Evolutionary conservation across 164 flowering plant species (phyloP).

Genomic region (Kalanchoe fedtschenkoi): DNA sequence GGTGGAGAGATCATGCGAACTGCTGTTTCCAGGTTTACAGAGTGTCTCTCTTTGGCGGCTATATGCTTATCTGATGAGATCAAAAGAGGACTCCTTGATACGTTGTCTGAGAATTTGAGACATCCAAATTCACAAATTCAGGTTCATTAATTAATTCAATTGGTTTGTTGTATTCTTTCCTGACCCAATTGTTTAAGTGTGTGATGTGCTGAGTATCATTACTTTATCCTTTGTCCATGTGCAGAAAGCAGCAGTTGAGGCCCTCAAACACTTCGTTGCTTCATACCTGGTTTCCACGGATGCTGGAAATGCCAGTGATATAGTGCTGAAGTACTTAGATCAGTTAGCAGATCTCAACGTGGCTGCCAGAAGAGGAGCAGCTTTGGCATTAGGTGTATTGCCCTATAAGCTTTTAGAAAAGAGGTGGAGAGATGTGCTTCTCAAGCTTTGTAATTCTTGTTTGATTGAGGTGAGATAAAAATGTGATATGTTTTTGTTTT

Average conservation of each 20-base stretch:
- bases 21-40: constrained; percentile 82
- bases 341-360: constrained; percentile 71
- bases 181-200: not conserved
- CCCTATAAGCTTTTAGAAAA: constrained; percentile 52
- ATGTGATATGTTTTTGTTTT: not conserved
- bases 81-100: constrained; percentile 59
- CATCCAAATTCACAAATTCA: constrained; percentile 96
- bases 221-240: constrained; percentile 4
- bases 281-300: constrained; percentile 33
- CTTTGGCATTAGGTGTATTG: constrained; percentile 74
- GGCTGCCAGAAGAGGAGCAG: constrained; percentile 87
- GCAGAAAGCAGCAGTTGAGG: constrained; percentile 80
- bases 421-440: constrained; percentile 56
- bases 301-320: constrained; percentile 20
- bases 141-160: constrained; percentile 23
- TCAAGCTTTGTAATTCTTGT: constrained; percentile 66
- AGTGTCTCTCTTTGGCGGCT: constrained; percentile 50
- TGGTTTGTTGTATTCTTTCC: not conserved
- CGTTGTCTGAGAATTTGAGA: constrained; percentile 72
- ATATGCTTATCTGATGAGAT: constrained; percentile 47
- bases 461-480: constrained; percentile 51
- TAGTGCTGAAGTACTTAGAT: constrained; percentile 48
- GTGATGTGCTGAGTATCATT: not conserved
- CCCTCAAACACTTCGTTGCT: constrained; percentile 52
- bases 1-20: constrained; percentile 98